Evolutionary conservation across 345 rosid genomes (phyloP).

Genomic region (Punica granatum): DNA sequence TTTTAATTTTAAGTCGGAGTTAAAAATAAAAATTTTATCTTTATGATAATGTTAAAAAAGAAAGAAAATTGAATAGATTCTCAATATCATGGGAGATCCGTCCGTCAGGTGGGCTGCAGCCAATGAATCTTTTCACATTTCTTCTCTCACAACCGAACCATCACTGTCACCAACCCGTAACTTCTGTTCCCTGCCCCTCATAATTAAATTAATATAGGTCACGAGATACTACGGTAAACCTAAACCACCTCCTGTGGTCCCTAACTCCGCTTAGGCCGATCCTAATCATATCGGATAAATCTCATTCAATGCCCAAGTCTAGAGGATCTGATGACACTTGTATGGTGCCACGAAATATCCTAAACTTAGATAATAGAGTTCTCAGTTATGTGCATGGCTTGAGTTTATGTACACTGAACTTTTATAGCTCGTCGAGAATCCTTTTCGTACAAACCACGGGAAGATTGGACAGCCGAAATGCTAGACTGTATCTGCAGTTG

Average conservation of each 20-base stretch:
- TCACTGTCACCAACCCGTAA: neutral
- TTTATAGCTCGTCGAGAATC: no score
- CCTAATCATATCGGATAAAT: neutral
- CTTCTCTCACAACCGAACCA: neutral
- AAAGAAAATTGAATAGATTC: no score
- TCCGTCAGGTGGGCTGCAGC: neutral
- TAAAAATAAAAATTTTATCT: no score
- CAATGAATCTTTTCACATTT: neutral
- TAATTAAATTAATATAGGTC: neutral
- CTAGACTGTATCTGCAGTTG: no score
- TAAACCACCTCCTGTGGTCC: neutral
- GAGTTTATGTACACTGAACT: no score
- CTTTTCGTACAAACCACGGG: no score
- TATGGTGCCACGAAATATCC: no score
- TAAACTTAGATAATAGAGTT: no score
- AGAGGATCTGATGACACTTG: neutral
- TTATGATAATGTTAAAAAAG: no score
- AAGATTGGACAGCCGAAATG: no score
- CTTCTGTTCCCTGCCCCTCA: neutral
- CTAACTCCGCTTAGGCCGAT: neutral
- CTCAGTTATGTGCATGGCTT: no score
- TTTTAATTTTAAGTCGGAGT: neutral
- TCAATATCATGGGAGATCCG: no score
- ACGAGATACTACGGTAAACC: neutral
- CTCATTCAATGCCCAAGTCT: neutral